Base-by-base conservation (phyloP, 78 protist species). In the Speleostelium caveatum region DNA sequence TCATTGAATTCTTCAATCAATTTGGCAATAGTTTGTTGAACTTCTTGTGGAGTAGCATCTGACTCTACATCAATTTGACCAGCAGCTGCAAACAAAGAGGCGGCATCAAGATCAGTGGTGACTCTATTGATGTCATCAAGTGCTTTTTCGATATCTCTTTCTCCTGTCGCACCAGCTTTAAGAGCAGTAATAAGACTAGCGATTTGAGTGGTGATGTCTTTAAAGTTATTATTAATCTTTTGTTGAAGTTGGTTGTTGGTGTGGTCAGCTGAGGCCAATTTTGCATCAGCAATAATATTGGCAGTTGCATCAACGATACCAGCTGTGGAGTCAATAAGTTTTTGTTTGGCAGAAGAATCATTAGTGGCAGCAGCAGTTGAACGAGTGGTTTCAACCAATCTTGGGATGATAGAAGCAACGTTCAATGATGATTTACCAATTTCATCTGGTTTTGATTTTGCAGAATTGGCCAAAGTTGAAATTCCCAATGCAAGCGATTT, bases 101-200 rank as follows among this genome's bases (percentile, higher is more conserved):
- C 86, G 30, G 93, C 86, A 77, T 87, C 93, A 1, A 87, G 61
- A 59, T 87, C 93, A 1, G 86, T 71, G n/a, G 78, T 74, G 58
- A 75, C 69, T 10, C 56, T 55, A 14, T 59, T 75, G 63, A 87
- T 68, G 66, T 53, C 66, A 32, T 87, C 55, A 14, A 75, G 28
- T 24, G 93, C 93, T 7, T 32, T 60, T 45, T 87, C 93, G 33
- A 75, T 76, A 32, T 87, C 86, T 28, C 86, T 19, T 21, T 87
- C 93, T 36, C 86, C 93, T 21, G 93, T 87, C 1, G 73, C 93
- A 74, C 93, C 93, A 63, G 93, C 93, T 56, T 76, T 74, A 21
- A 90, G 35, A 1, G 94, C 83, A 42, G 69, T 32, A 41, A 90
- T 83, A 24, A 90, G 39, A 49, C 38, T 74, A 2, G 83, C 88